Percentiles rank a stretch among this genome's conserved stretches.
phyloP scores from a whole-genome alignment of 179 eudicot species.

The Beta macrorhiza region DNA sequence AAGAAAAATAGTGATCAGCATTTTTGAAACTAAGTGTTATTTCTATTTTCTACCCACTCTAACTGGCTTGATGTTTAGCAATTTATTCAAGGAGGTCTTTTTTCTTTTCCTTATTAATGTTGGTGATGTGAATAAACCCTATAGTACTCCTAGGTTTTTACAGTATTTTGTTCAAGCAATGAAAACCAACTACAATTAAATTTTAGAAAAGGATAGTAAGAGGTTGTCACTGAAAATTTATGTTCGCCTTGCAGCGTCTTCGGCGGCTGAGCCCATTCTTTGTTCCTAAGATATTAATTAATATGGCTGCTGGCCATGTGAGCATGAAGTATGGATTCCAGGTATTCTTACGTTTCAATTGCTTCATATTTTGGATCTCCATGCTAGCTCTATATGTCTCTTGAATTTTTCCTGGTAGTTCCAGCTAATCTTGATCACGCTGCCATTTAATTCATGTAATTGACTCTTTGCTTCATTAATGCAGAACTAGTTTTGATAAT shows the following conservation, averaged over 20 bases:
- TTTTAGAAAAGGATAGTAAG: neutral
- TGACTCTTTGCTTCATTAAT: neutral
- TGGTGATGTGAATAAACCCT: neutral
- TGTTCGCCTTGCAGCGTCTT: slow-evolving; percentile 52
- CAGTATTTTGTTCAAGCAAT: neutral
- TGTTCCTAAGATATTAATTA: slow-evolving; percentile 87
- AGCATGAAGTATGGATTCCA: slow-evolving; percentile 98
- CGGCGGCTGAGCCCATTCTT: slow-evolving; percentile 96
- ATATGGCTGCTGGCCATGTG: slow-evolving; percentile 98
- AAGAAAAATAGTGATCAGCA: neutral
- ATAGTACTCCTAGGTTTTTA: too few species aligned
- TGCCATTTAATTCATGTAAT: neutral
- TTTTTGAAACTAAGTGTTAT: neutral
- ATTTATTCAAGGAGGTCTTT: neutral
- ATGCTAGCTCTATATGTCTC: slow-evolving; percentile 1
- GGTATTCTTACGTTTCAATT: slow-evolving; percentile 38
- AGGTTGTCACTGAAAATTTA: neutral
- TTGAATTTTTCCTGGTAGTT: neutral
- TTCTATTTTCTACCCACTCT: neutral
- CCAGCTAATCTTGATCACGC: neutral
- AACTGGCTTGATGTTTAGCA: neutral
- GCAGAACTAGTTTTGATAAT: neutral
- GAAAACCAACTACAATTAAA: too few species aligned
- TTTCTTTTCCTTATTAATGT: neutral
- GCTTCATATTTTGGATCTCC: neutral